Percentiles rank a stretch among this genome's conserved stretches.
Evolutionary conservation across 176 grass and related monocot genomes (phyloP).

Genomic region (Phoenix roebelenii): DNA sequence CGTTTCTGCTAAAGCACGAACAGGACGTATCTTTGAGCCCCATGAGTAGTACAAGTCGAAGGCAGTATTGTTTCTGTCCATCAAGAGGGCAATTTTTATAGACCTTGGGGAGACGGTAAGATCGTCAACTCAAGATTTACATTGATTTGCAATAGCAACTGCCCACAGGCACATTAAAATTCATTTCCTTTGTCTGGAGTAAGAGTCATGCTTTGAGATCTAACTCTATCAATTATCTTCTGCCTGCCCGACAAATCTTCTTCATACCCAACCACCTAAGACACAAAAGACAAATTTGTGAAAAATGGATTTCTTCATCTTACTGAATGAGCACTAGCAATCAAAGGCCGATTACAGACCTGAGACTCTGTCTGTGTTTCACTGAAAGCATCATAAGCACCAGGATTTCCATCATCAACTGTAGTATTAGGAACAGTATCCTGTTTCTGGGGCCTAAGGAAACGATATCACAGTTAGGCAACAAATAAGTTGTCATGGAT

Average conservation of each 20-base stretch:
- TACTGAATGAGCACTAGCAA: background rate
- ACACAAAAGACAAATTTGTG: background rate
- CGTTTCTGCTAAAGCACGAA: too few species aligned
- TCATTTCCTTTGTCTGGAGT: conserved; percentile 29
- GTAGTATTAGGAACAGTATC: conserved; percentile 18
- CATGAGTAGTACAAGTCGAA: too few species aligned
- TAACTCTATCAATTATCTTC: conserved; percentile 87
- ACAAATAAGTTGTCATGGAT: background rate
- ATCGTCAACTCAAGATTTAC: too few species aligned
- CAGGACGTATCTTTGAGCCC: too few species aligned
- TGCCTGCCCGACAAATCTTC: conserved; percentile 80
- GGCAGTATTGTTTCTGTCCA: too few species aligned
- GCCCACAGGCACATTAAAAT: too few species aligned
- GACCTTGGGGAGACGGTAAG: too few species aligned
- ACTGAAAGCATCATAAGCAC: conserved; percentile 58
- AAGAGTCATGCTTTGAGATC: conserved; percentile 44
- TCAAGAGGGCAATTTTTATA: too few species aligned
- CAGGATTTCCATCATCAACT: conserved; percentile 17
- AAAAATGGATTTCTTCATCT: conserved; percentile 1
- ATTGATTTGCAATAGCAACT: too few species aligned
- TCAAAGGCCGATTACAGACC: conserved; percentile 28
- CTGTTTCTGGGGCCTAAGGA: conserved; percentile 47
- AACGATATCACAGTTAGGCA: background rate
- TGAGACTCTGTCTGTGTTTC: conserved; percentile 88
- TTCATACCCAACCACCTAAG: conserved; percentile 71